Evolutionary conservation across 306 rosid species (phyloP).

Genomic region (Morella rubra): DNA sequence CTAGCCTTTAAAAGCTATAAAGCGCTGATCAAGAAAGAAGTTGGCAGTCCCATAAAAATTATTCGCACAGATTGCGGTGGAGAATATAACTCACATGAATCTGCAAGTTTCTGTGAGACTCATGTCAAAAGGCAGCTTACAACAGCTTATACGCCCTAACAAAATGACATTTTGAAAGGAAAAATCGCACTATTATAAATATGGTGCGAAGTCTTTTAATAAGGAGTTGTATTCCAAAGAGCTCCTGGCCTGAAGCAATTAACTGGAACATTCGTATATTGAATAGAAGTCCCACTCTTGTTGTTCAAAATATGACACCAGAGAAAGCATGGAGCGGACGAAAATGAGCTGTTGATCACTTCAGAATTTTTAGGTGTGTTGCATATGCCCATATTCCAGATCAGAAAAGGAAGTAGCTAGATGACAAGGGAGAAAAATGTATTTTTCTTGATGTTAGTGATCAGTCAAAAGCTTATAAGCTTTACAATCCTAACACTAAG

Average conservation of each 20-base stretch:
- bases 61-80: background rate
- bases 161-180: conserved; percentile 1
- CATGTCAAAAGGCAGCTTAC: conserved; percentile 2
- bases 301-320: too few species aligned
- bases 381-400: too few species aligned
- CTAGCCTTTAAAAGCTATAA: background rate
- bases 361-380: too few species aligned
- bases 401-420: too few species aligned
- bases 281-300: background rate
- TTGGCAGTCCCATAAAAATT: background rate
- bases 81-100: too few species aligned
- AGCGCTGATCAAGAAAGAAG: background rate
- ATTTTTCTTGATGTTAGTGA: conserved; percentile 4
- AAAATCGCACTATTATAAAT: background rate
- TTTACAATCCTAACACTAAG: conserved; percentile 1
- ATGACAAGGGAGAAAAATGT: too few species aligned
- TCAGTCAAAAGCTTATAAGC: background rate
- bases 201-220: background rate
- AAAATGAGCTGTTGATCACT: too few species aligned
- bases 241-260: background rate
- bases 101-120: background rate
- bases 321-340: too few species aligned
- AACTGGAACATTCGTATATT: background rate
- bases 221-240: background rate
- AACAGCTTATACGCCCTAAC: conserved; percentile 5